phyloP scores from a whole-genome alignment of 441 rosid species.

The Eruca vesicaria region DNA sequence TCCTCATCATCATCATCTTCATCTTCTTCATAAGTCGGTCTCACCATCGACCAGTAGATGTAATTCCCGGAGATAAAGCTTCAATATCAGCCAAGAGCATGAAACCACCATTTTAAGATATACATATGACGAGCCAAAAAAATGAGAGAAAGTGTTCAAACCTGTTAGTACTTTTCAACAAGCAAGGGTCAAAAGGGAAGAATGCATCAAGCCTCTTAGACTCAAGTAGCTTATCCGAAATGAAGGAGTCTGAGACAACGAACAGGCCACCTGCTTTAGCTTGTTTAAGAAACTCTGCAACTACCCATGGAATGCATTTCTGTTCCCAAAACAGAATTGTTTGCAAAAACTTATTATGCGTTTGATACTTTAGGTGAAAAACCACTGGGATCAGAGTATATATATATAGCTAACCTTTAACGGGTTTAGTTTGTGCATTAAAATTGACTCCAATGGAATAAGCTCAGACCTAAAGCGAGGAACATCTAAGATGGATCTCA shows the following conservation, averaged over 20 bases:
- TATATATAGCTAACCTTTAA: conserved; percentile 52
- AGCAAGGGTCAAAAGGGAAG: conserved; percentile 93
- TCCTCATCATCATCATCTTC: conserved; percentile 56
- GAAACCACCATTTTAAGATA: not conserved
- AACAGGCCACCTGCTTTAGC: conserved; percentile 74
- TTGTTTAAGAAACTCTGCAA: conserved; percentile 77
- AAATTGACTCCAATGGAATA: conserved; percentile 61
- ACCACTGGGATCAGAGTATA: not conserved
- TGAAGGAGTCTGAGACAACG: conserved; percentile 48
- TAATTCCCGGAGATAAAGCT: conserved; percentile 56
- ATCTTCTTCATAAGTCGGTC: conserved; percentile 40
- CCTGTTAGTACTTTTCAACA: conserved; percentile 57
- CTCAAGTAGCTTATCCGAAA: conserved; percentile 54
- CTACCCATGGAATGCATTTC: conserved; percentile 90
- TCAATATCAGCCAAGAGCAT: conserved; percentile 16
- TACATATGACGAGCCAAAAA: not conserved
- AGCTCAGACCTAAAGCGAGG: conserved; percentile 63
- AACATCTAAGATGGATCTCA: conserved; percentile 68
- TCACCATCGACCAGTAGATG: conserved; percentile 68
- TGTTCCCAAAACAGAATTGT: conserved; percentile 22
- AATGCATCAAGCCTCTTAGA: conserved; percentile 85
- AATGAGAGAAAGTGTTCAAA: not conserved
- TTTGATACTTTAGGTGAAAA: not conserved
- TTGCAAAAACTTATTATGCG: conserved; percentile 7
- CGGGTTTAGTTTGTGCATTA: conserved; percentile 65